Evolutionary conservation across 1,284 basidiomycete genomes (phyloP), one percentile per base, ranked within the genome.

Genomic region (Afroboletus lepidellus): DNA sequence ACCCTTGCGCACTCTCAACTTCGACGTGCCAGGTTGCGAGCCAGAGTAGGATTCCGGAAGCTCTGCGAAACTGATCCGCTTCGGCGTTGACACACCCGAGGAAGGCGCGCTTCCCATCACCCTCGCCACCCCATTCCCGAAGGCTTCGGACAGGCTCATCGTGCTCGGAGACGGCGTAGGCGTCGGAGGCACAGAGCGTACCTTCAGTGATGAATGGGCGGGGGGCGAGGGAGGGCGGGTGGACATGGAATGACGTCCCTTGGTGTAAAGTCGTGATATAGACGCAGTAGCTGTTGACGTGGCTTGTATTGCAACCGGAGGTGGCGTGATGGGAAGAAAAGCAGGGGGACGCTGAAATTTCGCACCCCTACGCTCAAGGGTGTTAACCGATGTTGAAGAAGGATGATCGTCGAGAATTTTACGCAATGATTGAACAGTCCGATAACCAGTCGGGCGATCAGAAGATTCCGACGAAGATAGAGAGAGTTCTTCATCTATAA

Each of bases 271-370:
- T 15, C 84, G 75, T 16, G 87, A 88, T 47, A 90, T 75, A 36
- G 82, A 85, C 1, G 87, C 87, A 0, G 87, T 90, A 1, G 88
- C 83, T 7, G 74, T 86, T 5, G 84, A 87, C 1, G 84, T 84
- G 24, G 78, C 74, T 7, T 79, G 74, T 23, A 76, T 69, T 4
- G 84, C 74, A 3, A 67, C 67, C 1, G 81, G 79, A 5, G 76
- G 70, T 0, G 85, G 82, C 3, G 80, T 75, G 21, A 72, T 58
- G 16, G 71, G 67, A 55, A 69, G 57, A 60, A 74, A 69, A 48
- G 48, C 27, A 47, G 66, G 60, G 25, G 62, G 52, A 33, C 46
- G 58, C 41, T 29, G 41, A 20, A 51, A 36, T 53, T 50, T 59
- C 42, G 43, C 13, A 48, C 51, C 32, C 47, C 58, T 59, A 34